Evolutionary conservation across 306 rosid genomes (phyloP), one percentile per base, ranked within the genome.

Genomic region (Quillaja saponaria): DNA sequence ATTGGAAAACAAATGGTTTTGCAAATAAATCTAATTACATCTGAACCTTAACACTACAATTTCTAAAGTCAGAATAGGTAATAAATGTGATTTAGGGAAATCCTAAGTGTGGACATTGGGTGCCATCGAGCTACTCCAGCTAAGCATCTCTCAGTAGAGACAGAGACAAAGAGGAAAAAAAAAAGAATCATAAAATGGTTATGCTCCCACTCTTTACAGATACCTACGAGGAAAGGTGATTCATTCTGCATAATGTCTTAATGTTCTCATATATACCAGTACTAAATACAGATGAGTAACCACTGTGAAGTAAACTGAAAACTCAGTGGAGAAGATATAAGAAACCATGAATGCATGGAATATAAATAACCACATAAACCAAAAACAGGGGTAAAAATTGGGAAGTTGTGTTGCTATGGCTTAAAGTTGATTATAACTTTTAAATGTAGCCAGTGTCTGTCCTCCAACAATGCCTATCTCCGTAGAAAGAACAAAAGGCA

Each of bases 231-330:
- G 28, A 44, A 34, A 45, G n/a, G n/a, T n/a, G n/a, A n/a, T n/a
- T n/a, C n/a, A n/a, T n/a, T n/a, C n/a, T n/a, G n/a, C n/a, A n/a
- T n/a, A n/a, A n/a, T n/a, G n/a, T n/a, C n/a, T n/a, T n/a, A n/a
- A n/a, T n/a, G n/a, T n/a, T n/a, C n/a, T n/a, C n/a, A n/a, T n/a
- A n/a, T n/a, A n/a, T n/a, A n/a, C n/a, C n/a, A n/a, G n/a, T n/a
- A n/a, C n/a, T n/a, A n/a, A n/a, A n/a, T n/a, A n/a, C n/a, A n/a
- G n/a, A n/a, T n/a, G n/a, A n/a, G n/a, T n/a, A n/a, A n/a, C n/a
- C n/a, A n/a, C n/a, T n/a, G n/a, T 35, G 47, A 34, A 56, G 19
- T 46, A 31, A 37, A 63, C 20, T 63, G 21, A 20, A 35, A 67
- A 10, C 25, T 9, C 25, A 34, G 18, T 33, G n/a, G 11, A 15